phyloP scores from a whole-genome alignment of 2,329 filamentous ascomycete species.

The Calonectria pteridis region DNA sequence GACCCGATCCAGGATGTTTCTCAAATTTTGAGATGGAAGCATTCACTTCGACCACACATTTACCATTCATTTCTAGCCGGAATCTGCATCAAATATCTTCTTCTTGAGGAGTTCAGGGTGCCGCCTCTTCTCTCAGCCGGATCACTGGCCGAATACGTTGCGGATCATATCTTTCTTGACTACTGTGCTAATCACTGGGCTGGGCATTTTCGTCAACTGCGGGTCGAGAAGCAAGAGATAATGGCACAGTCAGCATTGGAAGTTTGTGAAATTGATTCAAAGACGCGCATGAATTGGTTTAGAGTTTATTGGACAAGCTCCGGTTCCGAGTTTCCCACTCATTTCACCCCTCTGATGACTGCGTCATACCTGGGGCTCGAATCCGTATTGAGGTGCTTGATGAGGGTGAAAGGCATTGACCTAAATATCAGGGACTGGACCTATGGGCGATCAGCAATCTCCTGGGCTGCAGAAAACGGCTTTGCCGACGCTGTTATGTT shows the following conservation, averaged over 20 bases:
- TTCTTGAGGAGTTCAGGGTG: neutral
- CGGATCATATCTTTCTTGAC: neutral
- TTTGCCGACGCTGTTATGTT: neutral
- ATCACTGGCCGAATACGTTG: neutral
- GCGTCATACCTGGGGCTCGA: neutral
- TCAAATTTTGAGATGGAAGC: neutral
- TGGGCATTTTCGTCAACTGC: neutral
- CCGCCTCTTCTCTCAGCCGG: neutral
- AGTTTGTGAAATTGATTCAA: neutral
- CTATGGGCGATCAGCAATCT: neutral
- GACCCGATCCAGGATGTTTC: neutral
- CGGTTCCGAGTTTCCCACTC: neutral
- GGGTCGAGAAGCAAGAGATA: neutral
- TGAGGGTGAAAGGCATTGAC: neutral
- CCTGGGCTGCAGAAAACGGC: neutral
- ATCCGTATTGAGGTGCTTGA: neutral
- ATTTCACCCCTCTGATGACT: neutral
- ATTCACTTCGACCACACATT: neutral
- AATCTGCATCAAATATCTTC: neutral
- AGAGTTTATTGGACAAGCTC: neutral
- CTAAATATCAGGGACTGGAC: neutral
- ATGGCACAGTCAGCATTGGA: too few relatives aligned
- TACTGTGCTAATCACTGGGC: neutral
- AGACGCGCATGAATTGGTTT: neutral
- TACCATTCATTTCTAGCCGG: neutral